A percentile compares a stretch with the other conserved stretches of the same genome.
Conservation (phyloP, 2,329 filamentous ascomycete genomes). For the Phoma sp. region DNA sequence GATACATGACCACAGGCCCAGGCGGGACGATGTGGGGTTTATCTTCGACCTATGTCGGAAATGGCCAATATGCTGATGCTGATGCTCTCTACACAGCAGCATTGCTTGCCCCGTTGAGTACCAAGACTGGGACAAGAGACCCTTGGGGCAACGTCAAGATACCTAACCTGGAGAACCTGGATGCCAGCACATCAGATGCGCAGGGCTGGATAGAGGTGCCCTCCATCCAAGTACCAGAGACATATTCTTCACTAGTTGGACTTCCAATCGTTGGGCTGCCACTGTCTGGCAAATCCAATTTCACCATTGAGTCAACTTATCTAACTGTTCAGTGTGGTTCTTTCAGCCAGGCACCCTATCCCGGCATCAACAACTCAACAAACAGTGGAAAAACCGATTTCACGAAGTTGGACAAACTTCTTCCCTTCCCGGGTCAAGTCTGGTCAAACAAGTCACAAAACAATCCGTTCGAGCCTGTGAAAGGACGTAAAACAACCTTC, state of each 20-base stretch:
- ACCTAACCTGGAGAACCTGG: conserved; percentile 27
- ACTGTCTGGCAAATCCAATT: conserved; percentile 6
- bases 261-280: conserved; percentile 36
- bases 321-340: conserved; percentile 23
- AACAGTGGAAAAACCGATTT: conserved; percentile 9
- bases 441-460: conserved; percentile 27
- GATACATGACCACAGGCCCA: conserved; percentile 42
- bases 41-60: not conserved
- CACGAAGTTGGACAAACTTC: conserved; percentile 25
- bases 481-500: conserved; percentile 21
- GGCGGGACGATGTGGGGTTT: conserved; percentile 12
- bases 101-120: conserved; percentile 28
- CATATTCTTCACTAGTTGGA: conserved; percentile 40
- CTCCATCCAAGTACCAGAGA: conserved; percentile 20
- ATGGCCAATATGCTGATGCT: conserved; percentile 27
- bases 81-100: conserved; percentile 37
- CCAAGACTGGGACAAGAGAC: conserved; percentile 37
- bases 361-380: not conserved
- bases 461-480: too few species aligned
- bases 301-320: conserved; percentile 34
- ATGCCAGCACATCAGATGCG: conserved; percentile 7
- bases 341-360: conserved; percentile 23
- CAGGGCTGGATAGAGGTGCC: conserved; percentile 36
- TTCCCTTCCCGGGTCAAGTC: conserved; percentile 20
- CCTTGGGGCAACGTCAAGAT: conserved; percentile 49